A percentile compares a stretch with the other conserved stretches of the same genome.
Evolutionary conservation across 257 asterid species (phyloP).

Genomic region (Perilla frutescens): DNA sequence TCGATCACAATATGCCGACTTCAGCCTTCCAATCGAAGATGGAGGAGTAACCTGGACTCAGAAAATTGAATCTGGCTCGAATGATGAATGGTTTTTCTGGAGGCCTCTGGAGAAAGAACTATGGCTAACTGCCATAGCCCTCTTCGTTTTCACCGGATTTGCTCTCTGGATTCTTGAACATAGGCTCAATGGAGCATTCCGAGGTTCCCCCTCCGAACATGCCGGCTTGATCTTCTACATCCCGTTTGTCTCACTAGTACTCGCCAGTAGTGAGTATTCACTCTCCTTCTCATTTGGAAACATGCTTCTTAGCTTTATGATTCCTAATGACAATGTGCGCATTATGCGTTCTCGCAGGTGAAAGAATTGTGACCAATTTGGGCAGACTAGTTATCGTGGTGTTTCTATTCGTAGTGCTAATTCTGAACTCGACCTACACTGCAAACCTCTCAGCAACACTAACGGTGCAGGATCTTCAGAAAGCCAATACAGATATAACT

Average conservation of each 20-base stretch:
- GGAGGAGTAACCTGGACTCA: conserved; percentile 37
- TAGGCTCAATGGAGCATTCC: conserved; percentile 42
- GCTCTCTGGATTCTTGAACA: conserved; percentile 58
- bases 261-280: conserved; percentile 46
- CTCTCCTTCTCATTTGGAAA: too few relatives aligned
- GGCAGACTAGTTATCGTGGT: conserved; percentile 44
- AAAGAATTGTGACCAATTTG: conserved; percentile 47
- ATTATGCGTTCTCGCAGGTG: conserved; percentile 29
- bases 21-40: conserved; percentile 47
- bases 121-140: conserved; percentile 45
- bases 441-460: conserved; percentile 50
- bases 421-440: conserved; percentile 46
- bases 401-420: conserved; percentile 51
- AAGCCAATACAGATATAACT: conserved; percentile 24
- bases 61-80: background rate
- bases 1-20: conserved; percentile 52
- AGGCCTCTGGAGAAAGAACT: conserved; percentile 41
- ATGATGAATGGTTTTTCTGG: conserved; percentile 41
- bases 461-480: conserved; percentile 38
- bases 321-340: too few relatives aligned
- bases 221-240: conserved; percentile 49
- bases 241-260: conserved; percentile 52
- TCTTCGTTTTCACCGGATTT: conserved; percentile 42
- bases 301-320: too few relatives aligned
- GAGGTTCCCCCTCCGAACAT: conserved; percentile 51